Evolutionary conservation across 73 alveolate species (phyloP), one percentile per base, ranked within the genome.

Genomic region (Blepharisma stoltei): DNA sequence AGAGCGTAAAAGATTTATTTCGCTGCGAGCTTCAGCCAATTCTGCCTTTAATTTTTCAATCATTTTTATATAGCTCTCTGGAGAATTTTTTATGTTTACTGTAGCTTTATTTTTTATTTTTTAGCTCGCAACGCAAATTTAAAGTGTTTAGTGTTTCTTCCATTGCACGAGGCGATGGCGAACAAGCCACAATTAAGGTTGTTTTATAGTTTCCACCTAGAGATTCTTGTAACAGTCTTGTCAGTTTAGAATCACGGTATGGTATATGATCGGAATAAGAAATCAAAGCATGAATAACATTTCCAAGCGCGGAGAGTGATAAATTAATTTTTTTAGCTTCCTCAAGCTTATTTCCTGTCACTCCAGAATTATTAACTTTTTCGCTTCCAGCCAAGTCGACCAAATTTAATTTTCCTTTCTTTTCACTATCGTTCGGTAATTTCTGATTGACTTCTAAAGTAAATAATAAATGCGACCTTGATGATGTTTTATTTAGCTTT

Each of bases 391-490:
- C 97, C 66, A 91, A 78, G 85, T 91, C 97, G 0, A 91, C 95
- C 73, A 91, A 86, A 86, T 91, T 91, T 54, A 91, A 78, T 78
- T 77, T 85, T 14, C 97, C 97, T 6, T 82, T 86, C 69, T 79
- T 91, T 6, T 81, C 89, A 25, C 76, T 83, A 43, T 77, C 84
- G 0, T 80, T 81, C n/a, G 55, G 23, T 4, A 77, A 82, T n/a
- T 54, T 90, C 77, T 96, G 93, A 55, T 95, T 98, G 14, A 96
- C 98, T 50, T 85, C 96, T 48, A 96, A 89, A 75, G 92, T 93
- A 91, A 96, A 96, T 50, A 96, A 97, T 6, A 97, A 97, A 90
- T 96, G 99, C 7, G 97, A 88, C 46, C 98, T 54, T 6, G 97
- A 86, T 0, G 97, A 88, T n/a, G 92, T 97, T 78, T 96, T 98